Conservation (phyloP, 2,329 filamentous ascomycete species). For the Cladosporium sp. region DNA sequence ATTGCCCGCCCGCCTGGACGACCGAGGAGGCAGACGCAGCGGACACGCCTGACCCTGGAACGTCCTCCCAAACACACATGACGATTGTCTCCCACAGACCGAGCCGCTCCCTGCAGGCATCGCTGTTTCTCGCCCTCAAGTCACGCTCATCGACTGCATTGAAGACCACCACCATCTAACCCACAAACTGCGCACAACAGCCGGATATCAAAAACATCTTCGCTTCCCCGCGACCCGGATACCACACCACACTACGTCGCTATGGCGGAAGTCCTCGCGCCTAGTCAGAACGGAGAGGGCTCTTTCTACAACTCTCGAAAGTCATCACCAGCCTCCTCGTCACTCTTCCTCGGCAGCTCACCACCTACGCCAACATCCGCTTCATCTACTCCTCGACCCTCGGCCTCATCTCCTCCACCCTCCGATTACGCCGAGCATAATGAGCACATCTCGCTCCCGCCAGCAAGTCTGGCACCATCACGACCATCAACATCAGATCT, state of each 20-base stretch:
- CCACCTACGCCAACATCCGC: slow-evolving; percentile 5
- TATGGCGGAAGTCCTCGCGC: slow-evolving; percentile 12
- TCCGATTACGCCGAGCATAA: slow-evolving; percentile 29
- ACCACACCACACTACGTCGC: not conserved
- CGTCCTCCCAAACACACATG: slow-evolving; percentile 6
- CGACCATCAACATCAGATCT: slow-evolving; percentile 27
- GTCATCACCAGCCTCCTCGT: slow-evolving; percentile 6
- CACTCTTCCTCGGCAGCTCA: slow-evolving; percentile 8
- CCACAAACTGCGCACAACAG: not conserved
- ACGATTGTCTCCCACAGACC: slow-evolving; percentile 1
- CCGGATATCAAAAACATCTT: not conserved
- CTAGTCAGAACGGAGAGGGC: slow-evolving; percentile 7
- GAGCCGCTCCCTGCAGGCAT: slow-evolving; percentile 10
- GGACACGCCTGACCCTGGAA: not conserved
- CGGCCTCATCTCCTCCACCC: not conserved
- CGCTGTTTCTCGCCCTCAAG: slow-evolving; percentile 5
- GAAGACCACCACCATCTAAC: slow-evolving; percentile 9
- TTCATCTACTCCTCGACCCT: not conserved
- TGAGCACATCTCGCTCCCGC: slow-evolving; percentile 23
- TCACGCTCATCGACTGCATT: slow-evolving; percentile 10
- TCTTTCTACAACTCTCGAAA: slow-evolving; percentile 11
- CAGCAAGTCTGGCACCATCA: slow-evolving; percentile 30
- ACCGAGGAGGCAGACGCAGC: not conserved
- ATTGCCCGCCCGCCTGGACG: slow-evolving; percentile 1
- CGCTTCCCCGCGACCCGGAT: not conserved